A percentile compares a stretch with the other conserved stretches of the same genome.
Conservation (phyloP, 1,284 basidiomycete species). For the Marasmius sp. region DNA sequence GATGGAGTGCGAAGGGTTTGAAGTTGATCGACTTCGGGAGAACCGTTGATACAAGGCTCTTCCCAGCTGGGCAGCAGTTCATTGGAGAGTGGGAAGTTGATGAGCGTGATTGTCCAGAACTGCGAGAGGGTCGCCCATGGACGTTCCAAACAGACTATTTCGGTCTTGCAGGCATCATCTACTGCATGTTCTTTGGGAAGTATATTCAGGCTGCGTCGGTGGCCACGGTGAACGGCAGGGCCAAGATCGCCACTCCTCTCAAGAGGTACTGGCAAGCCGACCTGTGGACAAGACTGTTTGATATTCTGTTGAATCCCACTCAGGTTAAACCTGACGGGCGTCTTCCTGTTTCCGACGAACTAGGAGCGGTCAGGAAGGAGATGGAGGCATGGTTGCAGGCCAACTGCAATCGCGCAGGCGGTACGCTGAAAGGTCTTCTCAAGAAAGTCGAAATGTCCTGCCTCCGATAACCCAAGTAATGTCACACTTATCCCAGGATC, state of each 20-base stretch:
- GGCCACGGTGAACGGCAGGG: conserved; percentile 35
- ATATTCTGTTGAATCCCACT: conserved; percentile 82
- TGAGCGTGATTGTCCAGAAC: conserved; percentile 88
- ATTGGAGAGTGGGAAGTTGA: conserved; percentile 88
- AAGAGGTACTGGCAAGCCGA: conserved; percentile 96
- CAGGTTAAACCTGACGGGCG: conserved; percentile 49
- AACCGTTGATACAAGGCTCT: conserved; percentile 83
- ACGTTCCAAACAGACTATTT: conserved; percentile 96
- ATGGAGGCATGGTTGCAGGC: conserved; percentile 88
- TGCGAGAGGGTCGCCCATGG: conserved; percentile 84
- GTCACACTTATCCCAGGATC: no score
- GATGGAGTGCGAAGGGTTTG: conserved; percentile 89
- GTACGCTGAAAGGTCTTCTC: conserved; percentile 81
- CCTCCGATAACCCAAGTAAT: conserved; percentile 14
- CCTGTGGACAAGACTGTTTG: conserved; percentile 85
- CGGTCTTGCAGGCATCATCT: conserved; percentile 89
- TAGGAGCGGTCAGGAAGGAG: conserved; percentile 65
- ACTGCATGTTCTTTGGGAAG: conserved; percentile 95
- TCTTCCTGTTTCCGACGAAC: conserved; percentile 72
- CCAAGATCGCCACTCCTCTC: conserved; percentile 76
- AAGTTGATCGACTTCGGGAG: conserved; percentile 97
- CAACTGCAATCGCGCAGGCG: conserved; percentile 85
- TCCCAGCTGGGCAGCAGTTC: conserved; percentile 78
- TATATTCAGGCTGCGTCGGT: conserved; percentile 81
- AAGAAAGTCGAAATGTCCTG: conserved; percentile 73